Percentiles rank a stretch among this genome's conserved stretches.
phyloP scores from a whole-genome alignment of 306 rosid species.

The Cucumis melo region DNA sequence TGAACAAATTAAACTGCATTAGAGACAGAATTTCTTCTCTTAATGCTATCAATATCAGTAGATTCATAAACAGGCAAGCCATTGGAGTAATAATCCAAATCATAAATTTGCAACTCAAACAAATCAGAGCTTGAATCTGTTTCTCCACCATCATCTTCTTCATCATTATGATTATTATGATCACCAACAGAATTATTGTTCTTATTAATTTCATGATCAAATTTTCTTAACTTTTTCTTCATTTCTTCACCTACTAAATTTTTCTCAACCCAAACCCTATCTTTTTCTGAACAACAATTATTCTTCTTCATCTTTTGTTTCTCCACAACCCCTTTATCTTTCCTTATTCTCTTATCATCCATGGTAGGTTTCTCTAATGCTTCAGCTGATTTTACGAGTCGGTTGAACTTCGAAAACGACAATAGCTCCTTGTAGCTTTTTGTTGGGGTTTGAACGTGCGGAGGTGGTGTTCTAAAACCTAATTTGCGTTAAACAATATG shows the following conservation, averaged over 20 bases:
- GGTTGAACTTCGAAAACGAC: constrained; percentile 21
- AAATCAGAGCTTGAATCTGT: constrained; percentile 97
- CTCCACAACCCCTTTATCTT: constrained; percentile 19
- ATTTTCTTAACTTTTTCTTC: constrained; percentile 10
- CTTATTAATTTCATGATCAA: neutral
- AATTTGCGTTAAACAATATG: constrained; percentile 18
- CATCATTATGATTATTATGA: neutral
- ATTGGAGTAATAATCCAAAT: constrained; percentile 59
- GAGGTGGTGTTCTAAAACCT: constrained; percentile 77
- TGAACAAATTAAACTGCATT: constrained; percentile 24
- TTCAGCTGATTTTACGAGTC: neutral
- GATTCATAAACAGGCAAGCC: constrained; percentile 95
- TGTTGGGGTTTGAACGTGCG: constrained; percentile 49
- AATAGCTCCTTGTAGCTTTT: constrained; percentile 57
- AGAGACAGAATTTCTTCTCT: constrained; percentile 71
- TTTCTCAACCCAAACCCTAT: constrained; percentile 6
- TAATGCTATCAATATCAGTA: constrained; percentile 79
- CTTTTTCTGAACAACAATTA: neutral
- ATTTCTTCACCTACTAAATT: constrained; percentile 14
- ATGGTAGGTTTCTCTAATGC: neutral
- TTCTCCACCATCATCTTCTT: constrained; percentile 45
- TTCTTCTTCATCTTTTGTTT: constrained; percentile 23
- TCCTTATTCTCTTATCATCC: constrained; percentile 10
- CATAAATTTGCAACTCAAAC: constrained; percentile 89
- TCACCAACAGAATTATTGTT: neutral